phyloP scores from a whole-genome alignment of 2,329 filamentous ascomycete species.

The Pseudonectria buxi region DNA sequence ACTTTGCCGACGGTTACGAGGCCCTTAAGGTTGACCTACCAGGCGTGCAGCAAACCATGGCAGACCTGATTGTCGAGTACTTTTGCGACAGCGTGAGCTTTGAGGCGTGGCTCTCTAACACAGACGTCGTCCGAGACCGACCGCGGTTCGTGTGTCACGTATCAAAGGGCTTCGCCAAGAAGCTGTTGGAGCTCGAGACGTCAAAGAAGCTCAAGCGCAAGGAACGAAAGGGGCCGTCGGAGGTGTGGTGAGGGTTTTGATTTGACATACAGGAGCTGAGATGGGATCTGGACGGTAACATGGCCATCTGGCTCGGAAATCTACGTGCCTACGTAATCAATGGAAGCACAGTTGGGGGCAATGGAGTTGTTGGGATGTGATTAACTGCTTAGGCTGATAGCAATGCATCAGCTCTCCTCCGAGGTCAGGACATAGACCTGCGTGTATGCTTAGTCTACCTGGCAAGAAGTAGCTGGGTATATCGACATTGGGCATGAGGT shows the following conservation, averaged over 20 bases:
- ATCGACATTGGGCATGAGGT: too few relatives aligned
- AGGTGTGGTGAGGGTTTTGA: neutral
- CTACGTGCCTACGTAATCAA: too few relatives aligned
- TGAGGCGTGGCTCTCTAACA: slow-evolving; percentile 17
- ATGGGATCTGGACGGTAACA: too few relatives aligned
- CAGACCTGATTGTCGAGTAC: slow-evolving; percentile 21
- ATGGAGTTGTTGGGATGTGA: too few relatives aligned
- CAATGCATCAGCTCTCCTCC: too few relatives aligned
- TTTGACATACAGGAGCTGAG: too few relatives aligned
- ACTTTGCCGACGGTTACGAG: slow-evolving; percentile 31
- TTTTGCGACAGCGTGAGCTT: slow-evolving; percentile 28
- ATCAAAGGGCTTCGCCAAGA: slow-evolving; percentile 25
- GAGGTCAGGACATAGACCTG: too few relatives aligned
- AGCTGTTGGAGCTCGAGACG: slow-evolving; percentile 17
- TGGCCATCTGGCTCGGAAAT: too few relatives aligned
- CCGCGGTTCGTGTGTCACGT: slow-evolving; percentile 26
- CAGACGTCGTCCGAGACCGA: slow-evolving; percentile 20
- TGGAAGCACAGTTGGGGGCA: too few relatives aligned
- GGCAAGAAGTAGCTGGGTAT: too few relatives aligned
- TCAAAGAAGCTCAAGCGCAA: slow-evolving; percentile 23
- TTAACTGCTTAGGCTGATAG: too few relatives aligned
- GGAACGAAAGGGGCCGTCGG: slow-evolving; percentile 20
- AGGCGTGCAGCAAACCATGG: slow-evolving; percentile 16
- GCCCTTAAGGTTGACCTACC: slow-evolving; percentile 19
- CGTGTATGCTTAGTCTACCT: too few relatives aligned